Evolutionary conservation across 176 grass and related monocot species (phyloP), one percentile per base, ranked within the genome.

Genomic region (Puccinellia tenuiflora): DNA sequence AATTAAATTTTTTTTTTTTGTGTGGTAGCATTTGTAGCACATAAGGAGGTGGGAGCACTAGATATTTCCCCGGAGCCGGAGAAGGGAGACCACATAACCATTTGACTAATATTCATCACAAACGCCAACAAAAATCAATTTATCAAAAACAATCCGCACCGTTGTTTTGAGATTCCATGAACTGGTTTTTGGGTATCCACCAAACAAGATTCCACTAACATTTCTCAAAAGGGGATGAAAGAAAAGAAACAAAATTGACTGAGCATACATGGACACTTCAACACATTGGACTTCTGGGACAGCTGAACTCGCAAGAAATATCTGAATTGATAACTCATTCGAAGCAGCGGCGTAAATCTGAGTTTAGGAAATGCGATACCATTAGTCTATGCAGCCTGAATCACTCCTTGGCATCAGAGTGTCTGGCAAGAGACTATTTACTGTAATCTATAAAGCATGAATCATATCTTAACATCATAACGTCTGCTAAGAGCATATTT

Each of bases 301-400:
- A 65, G 51, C 22, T 73, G 73, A 62, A 85, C 65, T 57, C 21
- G 47, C 79, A 82, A 78, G 20, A 86, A 74, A 79, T 13, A 47
- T 78, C 65, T 86, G 66, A 71, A 66, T 86, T 40, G 73, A 86
- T 28, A 74, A 69, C 63, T 90, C 79, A 90, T 66, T 79, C 65
- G 73, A 82, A 56, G 21, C 34, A 67, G 68, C 21, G 12, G 25
- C 53, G 34, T 33, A 75, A 68, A 75, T 20, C 77, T n/a, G 57
- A 79, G 67, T 75, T 85, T 54, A 78, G 81, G 38, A 80, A 85
- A 68, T 80, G 57, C 1, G 9, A 72, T 73, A 78, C 47, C 55
- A 13, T 42, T 43, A 45, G 63, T 79, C 55, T 90, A 77, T 78
- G 67, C 65, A 83, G 47, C 73, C 79, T 79, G 45, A 33, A 65